Evolutionary conservation across 805 yeast genomes (phyloP), one percentile per base, ranked within the genome.

Genomic region (Scheffersomyces lignosus): DNA sequence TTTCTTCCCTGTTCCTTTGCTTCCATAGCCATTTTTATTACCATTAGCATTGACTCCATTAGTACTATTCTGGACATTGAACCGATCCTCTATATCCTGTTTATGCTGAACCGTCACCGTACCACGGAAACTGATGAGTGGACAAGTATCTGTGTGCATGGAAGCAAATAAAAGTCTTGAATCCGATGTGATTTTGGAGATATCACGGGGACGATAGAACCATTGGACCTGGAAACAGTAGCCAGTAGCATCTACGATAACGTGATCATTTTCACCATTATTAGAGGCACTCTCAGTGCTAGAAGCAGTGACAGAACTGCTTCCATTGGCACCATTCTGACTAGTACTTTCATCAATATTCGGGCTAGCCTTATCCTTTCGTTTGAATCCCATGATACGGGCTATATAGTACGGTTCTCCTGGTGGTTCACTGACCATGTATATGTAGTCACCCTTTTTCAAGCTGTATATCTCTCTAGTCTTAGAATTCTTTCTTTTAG

Each of bases 351-450:
- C 24, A 20, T 20, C 24, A 20, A 7, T 7, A 10, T 10, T 10
- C 7, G 7, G 24, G 24, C 24, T 20, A n/a, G n/a, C n/a, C 35
- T 48, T 20, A 27, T 22, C 25, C 38, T 46, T 54, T 18, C 31
- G 29, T 31, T 51, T 60, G 47, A 89, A 87, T 12, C 90, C 93
- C 70, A 87, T 76, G 27, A 91, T 73, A 28, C 91, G 70, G 1
- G 95, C 98, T 29, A 93, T 76, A 51, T 88, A 87, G 66, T 85
- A 93, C 0, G 98, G 97, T 51, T 88, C 96, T 2, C 96, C 93
- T 0, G 96, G 88, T 1, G 96, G 96, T 58, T 88, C 96, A 44
- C 93, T 80, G 9, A 90, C 73, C 80, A 90, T 80, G 56, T 85
- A 89, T 7, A 89, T 82, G 41, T 71, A 79, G 39, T 89, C 95